Evolutionary conservation across 768 basidiomycete species (phyloP).

Genomic region (Vararia minispora): DNA sequence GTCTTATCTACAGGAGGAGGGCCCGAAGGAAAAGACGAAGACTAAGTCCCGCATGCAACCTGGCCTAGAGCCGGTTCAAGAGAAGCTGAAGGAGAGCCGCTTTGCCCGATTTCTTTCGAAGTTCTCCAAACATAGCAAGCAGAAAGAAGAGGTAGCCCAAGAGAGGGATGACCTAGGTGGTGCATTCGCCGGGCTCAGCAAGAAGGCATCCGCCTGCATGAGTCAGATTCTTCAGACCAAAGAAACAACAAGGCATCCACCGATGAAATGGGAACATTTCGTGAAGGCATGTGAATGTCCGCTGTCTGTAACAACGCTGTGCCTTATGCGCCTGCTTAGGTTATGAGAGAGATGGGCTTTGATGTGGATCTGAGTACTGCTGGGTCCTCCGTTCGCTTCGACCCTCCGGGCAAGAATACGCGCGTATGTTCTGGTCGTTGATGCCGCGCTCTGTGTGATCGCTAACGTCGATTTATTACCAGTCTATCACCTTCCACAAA

Average conservation of each 20-base stretch:
- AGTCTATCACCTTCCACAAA: slow-evolving; percentile 23
- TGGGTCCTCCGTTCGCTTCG: slow-evolving; percentile 22
- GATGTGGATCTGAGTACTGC: slow-evolving; percentile 19
- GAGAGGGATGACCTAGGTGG: slow-evolving; percentile 23
- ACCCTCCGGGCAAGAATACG: slow-evolving; percentile 17
- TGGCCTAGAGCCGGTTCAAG: slow-evolving; percentile 34
- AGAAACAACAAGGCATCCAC: slow-evolving; percentile 15
- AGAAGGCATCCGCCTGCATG: slow-evolving; percentile 14
- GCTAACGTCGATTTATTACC: background rate
- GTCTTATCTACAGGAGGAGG: slow-evolving; percentile 50
- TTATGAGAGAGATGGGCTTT: slow-evolving; percentile 22
- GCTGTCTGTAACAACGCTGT: background rate
- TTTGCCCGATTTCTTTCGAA: slow-evolving; percentile 45
- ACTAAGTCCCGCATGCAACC: slow-evolving; percentile 59
- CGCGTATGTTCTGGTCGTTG: slow-evolving; percentile 1
- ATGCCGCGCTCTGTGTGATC: background rate
- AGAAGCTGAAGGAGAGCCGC: slow-evolving; percentile 30
- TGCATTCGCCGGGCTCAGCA: slow-evolving; percentile 12
- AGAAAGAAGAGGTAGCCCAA: slow-evolving; percentile 24
- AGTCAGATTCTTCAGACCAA: slow-evolving; percentile 14
- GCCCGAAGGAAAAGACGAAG: slow-evolving; percentile 44
- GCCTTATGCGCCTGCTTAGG: slow-evolving; percentile 8
- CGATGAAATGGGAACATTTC: slow-evolving; percentile 24
- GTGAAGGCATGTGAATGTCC: slow-evolving; percentile 18
- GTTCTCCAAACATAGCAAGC: slow-evolving; percentile 28